Base-by-base conservation (phyloP, 2,329 filamentous ascomycete species). In the Fusarium falciforme region DNA sequence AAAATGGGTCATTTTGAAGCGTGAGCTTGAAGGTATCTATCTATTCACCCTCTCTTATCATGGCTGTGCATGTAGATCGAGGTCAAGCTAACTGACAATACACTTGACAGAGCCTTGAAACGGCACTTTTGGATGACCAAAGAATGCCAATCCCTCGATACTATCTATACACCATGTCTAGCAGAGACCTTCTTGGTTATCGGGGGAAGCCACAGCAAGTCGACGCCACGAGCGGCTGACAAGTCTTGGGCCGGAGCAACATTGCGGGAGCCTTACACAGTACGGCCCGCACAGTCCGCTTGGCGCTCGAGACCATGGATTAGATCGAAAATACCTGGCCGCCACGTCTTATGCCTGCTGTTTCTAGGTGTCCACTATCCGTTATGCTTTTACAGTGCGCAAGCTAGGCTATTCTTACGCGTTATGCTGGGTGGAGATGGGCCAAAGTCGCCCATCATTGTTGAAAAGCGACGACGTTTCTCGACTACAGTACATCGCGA, bases 341-440 rank as follows among this genome's bases (percentile, higher is more conserved):
- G 3, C 6, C 12, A 14, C 2, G 2, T 10, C 2, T 6, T 1
- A 0, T 2, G 2, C 3, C 9, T 9, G 14, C 1, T n/a, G 5
- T 2, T 6, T 2, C 1, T 1, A 64, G 33, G 79, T 80, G 60
- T 2, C 33, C 69, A 16, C n/a, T 81, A 81, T 79, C 78, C 62
- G 80, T 80, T 75, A 80, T 80, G 79, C 61, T 71, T 0, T 25
- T 42, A 77, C 79, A 78, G 79, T 80, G 72, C 42, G 31, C 16
- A 14, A 29, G 17, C 55, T 62, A 66, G 12, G 5, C 29, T 49
- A 58, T 67, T 67, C 60, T 44, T 79, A 78, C 69, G 75, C 78
- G 79, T 81, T 80, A 81, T 81, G 79, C 62, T 77, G 47, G 40
- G 71, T 74, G 74, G 72, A 71, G 77, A 65, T 25, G 54, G 4